These are phyloP conservation scores for Venturiaceae sp. DNA, from an alignment of 2,329 filamentous ascomycete species.

Conservation along the genomic window DNA sequence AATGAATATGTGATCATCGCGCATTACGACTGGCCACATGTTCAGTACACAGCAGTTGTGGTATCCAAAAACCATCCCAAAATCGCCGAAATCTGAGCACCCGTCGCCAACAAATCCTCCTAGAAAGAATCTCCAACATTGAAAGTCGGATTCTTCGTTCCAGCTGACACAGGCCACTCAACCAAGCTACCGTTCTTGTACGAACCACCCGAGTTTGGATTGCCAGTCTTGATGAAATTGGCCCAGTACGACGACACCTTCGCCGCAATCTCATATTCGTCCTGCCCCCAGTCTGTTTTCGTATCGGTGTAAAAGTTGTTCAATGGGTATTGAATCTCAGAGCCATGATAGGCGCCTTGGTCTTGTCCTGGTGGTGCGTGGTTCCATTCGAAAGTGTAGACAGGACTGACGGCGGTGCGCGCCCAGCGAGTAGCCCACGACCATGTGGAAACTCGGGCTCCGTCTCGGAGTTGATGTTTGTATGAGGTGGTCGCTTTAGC, in stretches of 20 bases:
- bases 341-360: conserved; percentile 26
- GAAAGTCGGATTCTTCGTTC: no score
- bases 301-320: conserved; percentile 26
- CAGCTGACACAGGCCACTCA: no score
- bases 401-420: conserved; percentile 10
- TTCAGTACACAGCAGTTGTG: no score
- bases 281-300: conserved; percentile 18
- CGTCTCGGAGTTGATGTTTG: conserved; percentile 11
- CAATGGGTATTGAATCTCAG: conserved; percentile 29
- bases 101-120: no score
- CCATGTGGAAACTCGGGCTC: conserved; percentile 18
- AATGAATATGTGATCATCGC: no score
- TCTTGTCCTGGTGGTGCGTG: conserved; percentile 26
- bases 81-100: no score
- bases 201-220: no score
- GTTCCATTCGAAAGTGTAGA: conserved; percentile 28
- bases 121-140: no score
- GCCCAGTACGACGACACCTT: neutral
- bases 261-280: conserved; percentile 18
- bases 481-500: neutral
- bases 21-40: no score
- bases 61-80: no score
- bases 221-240: neutral
- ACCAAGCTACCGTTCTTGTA: no score
- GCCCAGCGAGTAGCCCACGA: conserved; percentile 16